Evolutionary conservation across 2,329 filamentous ascomycete genomes (phyloP).

Genomic region (Calonectria multiphialidica): DNA sequence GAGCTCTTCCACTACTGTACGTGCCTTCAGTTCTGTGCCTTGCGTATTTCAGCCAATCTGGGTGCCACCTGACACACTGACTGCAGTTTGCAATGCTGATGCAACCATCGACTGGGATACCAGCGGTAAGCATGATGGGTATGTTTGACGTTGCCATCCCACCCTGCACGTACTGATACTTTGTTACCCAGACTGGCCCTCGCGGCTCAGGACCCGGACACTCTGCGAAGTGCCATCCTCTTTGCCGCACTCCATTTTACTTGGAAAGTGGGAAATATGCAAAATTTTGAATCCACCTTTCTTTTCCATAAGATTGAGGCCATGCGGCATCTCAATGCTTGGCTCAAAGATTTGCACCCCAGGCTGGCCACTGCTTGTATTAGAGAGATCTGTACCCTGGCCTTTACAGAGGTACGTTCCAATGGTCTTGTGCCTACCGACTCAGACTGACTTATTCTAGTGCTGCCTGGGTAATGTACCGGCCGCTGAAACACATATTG

Average conservation of each 20-base stretch:
- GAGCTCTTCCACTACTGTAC: slow-evolving; percentile 40
- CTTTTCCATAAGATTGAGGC: slow-evolving; percentile 38
- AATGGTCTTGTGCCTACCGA: background rate
- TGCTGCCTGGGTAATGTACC: slow-evolving; percentile 33
- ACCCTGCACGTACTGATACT: background rate
- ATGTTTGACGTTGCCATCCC: background rate
- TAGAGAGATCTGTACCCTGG: slow-evolving; percentile 33
- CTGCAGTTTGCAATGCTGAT: background rate
- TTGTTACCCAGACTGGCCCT: slow-evolving; percentile 18
- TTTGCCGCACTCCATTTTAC: slow-evolving; percentile 38
- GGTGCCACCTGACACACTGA: background rate
- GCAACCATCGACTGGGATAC: background rate
- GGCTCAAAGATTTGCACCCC: background rate
- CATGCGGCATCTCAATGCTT: slow-evolving; percentile 29
- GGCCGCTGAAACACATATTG: slow-evolving; percentile 32
- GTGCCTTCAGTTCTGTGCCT: background rate
- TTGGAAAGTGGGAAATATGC: slow-evolving; percentile 31
- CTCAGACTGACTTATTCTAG: slow-evolving; percentile 11
- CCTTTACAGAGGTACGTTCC: slow-evolving; percentile 32
- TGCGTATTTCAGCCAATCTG: background rate
- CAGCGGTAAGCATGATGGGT: slow-evolving; percentile 9
- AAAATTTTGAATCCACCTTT: slow-evolving; percentile 31
- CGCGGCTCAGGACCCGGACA: slow-evolving; percentile 25
- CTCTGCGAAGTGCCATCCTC: slow-evolving; percentile 34
- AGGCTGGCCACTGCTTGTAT: slow-evolving; percentile 21